These are phyloP conservation scores for Dipodascus albidus DNA, from an alignment of 805 yeast genomes.

Conservation along the genomic window DNA sequence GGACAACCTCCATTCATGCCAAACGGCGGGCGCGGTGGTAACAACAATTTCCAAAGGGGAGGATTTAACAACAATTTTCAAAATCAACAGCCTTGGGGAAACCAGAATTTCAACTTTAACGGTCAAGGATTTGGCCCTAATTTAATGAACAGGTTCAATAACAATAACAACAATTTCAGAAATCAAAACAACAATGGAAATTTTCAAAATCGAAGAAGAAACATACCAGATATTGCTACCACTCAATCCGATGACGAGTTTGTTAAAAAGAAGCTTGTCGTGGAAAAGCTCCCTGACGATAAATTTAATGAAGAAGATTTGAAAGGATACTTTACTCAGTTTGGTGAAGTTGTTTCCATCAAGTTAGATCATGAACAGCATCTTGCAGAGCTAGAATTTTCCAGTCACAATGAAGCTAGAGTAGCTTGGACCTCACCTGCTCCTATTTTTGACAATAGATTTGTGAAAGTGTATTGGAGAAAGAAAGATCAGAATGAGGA, in stretches of 20 bases:
- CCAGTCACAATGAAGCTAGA: constrained; percentile 28
- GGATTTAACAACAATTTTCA: neutral
- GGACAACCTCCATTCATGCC: neutral
- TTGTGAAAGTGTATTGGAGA: constrained; percentile 36
- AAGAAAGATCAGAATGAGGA: constrained; percentile 13
- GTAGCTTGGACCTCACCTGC: constrained; percentile 34
- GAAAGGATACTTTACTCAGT: constrained; percentile 29
- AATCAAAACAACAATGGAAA: constrained; percentile 2
- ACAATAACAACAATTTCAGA: neutral
- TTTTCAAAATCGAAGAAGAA: neutral
- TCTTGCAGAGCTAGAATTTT: constrained; percentile 31
- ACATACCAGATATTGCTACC: constrained; percentile 5
- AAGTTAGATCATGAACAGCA: constrained; percentile 19
- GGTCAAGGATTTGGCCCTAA: neutral
- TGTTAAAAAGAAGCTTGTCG: constrained; percentile 26
- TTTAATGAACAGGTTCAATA: neutral
- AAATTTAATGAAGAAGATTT: constrained; percentile 27
- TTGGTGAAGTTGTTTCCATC: constrained; percentile 29
- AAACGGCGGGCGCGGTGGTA: neutral
- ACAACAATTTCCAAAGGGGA: neutral
- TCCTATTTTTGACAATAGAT: constrained; percentile 38
- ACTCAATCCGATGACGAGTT: constrained; percentile 18
- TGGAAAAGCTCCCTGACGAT: constrained; percentile 35
- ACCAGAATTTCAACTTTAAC: neutral
- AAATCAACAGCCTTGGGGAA: neutral